Evolutionary conservation across 2,329 filamentous ascomycete species (phyloP).

Genomic region (Arthrobotrys pseudoclavata): DNA sequence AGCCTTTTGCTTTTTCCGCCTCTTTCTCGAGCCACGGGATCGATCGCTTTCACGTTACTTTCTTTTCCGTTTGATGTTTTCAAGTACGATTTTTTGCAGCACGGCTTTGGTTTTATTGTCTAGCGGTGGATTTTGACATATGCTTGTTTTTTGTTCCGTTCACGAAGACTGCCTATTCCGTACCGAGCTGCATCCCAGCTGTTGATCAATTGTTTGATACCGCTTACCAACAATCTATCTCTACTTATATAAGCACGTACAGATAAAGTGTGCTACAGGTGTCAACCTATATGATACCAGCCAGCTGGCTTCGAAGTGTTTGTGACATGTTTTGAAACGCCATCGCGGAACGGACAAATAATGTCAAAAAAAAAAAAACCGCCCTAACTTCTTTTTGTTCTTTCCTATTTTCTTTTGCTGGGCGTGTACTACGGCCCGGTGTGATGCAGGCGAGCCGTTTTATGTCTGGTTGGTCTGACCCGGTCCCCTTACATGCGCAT

Average conservation of each 20-base stretch:
- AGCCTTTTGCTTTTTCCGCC: conserved; percentile 22
- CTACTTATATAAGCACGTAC: too few species aligned
- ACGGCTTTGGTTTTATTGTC: background rate
- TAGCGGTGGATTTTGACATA: conserved; percentile 2
- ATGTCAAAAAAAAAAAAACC: too few species aligned
- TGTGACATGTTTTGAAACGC: too few species aligned
- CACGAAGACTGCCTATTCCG: background rate
- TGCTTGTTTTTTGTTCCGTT: background rate
- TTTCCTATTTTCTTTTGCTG: too few species aligned
- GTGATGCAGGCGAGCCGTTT: background rate
- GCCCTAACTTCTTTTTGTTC: too few species aligned
- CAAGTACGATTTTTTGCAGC: background rate
- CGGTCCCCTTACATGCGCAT: background rate
- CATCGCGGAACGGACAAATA: too few species aligned
- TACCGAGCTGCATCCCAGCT: background rate
- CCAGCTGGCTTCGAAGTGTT: too few species aligned
- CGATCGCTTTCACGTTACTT: background rate
- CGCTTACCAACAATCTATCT: too few species aligned
- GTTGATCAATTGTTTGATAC: background rate
- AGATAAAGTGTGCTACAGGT: too few species aligned
- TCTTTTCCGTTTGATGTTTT: background rate
- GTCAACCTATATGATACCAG: background rate
- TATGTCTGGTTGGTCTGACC: background rate
- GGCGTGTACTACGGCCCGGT: too few species aligned
- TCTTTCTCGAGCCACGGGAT: background rate